A percentile compares a stretch with the other conserved stretches of the same genome.
Evolutionary conservation across 2,329 filamentous ascomycete genomes (phyloP).

Genomic region (Fusarium virguliforme): DNA sequence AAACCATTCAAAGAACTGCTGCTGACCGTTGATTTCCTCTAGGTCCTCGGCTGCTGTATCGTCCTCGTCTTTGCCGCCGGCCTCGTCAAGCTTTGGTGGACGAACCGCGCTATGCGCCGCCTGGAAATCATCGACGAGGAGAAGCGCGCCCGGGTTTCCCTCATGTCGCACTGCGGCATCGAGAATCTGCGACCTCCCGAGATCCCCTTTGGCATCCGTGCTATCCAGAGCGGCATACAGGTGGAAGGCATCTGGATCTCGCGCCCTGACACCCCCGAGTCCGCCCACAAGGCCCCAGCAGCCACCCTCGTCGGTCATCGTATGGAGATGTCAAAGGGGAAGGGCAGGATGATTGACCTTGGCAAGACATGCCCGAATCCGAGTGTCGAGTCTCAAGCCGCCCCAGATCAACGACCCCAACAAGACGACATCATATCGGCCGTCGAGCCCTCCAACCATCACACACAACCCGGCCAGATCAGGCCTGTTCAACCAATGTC

Average conservation of each 20-base stretch:
- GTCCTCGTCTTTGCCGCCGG: conserved; percentile 79
- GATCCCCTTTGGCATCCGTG: conserved; percentile 88
- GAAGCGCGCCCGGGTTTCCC: conserved; percentile 68
- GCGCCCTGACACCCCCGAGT: conserved; percentile 61
- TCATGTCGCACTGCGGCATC: conserved; percentile 71
- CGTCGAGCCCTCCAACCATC: conserved; percentile 6
- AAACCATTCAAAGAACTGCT: too few species aligned
- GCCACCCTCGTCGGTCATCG: conserved; percentile 45
- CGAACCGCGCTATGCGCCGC: conserved; percentile 69
- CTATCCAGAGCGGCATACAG: conserved; percentile 86
- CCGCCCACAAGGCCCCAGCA: conserved; percentile 46
- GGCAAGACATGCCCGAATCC: conserved; percentile 12
- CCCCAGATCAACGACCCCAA: background rate
- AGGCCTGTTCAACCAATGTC: background rate
- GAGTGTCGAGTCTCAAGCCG: conserved; percentile 9
- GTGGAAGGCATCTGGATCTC: conserved; percentile 89
- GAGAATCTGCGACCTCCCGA: conserved; percentile 63
- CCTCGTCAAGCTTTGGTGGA: conserved; percentile 77
- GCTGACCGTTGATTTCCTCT: conserved; percentile 20
- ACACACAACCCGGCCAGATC: background rate
- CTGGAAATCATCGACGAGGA: conserved; percentile 78
- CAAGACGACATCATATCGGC: conserved; percentile 22
- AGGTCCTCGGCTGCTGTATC: conserved; percentile 83
- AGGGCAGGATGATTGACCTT: conserved; percentile 39
- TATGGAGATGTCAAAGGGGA: conserved; percentile 39